Base-by-base conservation (phyloP, 306 rosid genomes). In the Cajanus cajan region DNA sequence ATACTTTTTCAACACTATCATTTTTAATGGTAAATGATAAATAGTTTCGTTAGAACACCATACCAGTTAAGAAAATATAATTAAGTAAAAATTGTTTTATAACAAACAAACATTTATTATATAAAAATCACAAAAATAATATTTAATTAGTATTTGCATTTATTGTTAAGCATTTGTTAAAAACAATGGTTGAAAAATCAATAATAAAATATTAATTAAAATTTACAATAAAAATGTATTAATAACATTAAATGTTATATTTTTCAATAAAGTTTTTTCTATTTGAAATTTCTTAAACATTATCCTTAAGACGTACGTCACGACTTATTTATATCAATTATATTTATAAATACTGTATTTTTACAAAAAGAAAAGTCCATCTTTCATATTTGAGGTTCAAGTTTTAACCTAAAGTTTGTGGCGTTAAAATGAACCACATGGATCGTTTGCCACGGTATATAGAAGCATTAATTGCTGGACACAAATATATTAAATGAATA, bases 371-470 rank as follows among this genome's bases (percentile, higher is more conserved):
- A 22, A 9, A 3, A 4, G 63, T 4, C 22, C n/a, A 8, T 19
- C 11, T 16, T 5, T 7, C 10, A 9, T 51, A 64, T 78, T 51
- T 68, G 68, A 51, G 36, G 47, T 45, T 28, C 36, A 18, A 16
- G 65, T 22, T 34, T 64, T 64, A 47, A 51, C 7, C 1, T 9
- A 22, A 41, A n/a, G 19, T 68, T 48, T 64, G 43, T 37, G 63
- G 41, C 12, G 5, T 52, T 68, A 43, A 79, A 73, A 68, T 22
- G 28, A 68, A 24, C 47, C 73, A 59, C 81, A 15, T 68, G 71
- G 54, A 19, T 24, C 25, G 66, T 12, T 72, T 45, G 52, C 44
- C 34, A 40, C 48, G 1, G 11, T 2, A n/a, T n/a, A n/a, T n/a
- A 55, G 61, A 58, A 43, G 25, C 19, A 14, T 8, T 25, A 68